Evolutionary conservation across 441 rosid genomes (phyloP).

Genomic region (Pelargonium cotyledonis): DNA sequence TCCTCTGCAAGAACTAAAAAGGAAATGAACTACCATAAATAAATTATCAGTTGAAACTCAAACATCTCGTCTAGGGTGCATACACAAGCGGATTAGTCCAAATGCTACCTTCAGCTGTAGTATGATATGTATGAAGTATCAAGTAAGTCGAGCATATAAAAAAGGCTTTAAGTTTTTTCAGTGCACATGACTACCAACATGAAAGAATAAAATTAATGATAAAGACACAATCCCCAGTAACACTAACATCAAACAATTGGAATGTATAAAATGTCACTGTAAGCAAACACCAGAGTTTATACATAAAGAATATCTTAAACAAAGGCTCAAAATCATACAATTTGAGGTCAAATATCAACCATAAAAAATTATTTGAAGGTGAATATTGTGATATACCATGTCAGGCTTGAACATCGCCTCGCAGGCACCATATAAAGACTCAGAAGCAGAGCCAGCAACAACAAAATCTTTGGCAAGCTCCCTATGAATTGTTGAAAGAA

Average conservation of each 20-base stretch:
- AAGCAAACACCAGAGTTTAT: not conserved
- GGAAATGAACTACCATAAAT: no score
- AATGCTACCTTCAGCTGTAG: no score
- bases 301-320: not conserved
- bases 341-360: not conserved
- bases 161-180: not conserved
- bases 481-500: constrained; percentile 32
- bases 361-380: not conserved
- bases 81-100: no score
- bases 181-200: not conserved
- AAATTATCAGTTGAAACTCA: no score
- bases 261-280: not conserved
- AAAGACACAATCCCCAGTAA: not conserved
- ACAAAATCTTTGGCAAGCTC: constrained; percentile 94
- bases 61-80: no score
- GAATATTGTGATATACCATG: constrained; percentile 47
- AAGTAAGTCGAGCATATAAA: no score
- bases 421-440: constrained; percentile 91
- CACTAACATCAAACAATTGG: not conserved
- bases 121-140: no score
- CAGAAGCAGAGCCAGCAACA: constrained; percentile 90
- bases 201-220: not conserved
- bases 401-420: constrained; percentile 88
- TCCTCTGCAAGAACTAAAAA: no score
- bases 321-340: not conserved